These are phyloP conservation scores for Omphalotus guepiniiformis DNA, from an alignment of 768 basidiomycete species.

Conservation along the genomic window DNA sequence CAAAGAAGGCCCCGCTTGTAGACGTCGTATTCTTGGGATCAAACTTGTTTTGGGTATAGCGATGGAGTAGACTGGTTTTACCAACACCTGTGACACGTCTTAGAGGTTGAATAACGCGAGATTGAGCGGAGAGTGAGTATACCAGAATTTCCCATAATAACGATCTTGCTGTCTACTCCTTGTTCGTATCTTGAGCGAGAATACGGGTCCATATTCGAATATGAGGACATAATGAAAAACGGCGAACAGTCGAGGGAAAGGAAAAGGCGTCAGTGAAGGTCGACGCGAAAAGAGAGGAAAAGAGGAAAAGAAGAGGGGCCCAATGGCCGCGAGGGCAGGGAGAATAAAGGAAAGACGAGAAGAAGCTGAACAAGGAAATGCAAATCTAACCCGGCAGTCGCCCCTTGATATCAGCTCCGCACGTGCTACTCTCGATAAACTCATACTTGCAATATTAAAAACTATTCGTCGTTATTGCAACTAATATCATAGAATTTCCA, in stretches of 20 bases:
- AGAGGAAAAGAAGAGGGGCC: slow-evolving; percentile 20
- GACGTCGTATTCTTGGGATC: slow-evolving; percentile 85
- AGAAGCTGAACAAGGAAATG: slow-evolving; percentile 4
- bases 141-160: slow-evolving; percentile 84
- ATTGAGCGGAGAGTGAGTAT: slow-evolving; percentile 14
- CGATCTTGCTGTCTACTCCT: slow-evolving; percentile 92
- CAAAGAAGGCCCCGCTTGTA: slow-evolving; percentile 91
- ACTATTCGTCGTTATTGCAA: not conserved
- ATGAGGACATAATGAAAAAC: slow-evolving; percentile 42
- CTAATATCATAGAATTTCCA: not conserved
- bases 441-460: not conserved
- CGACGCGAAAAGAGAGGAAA: not conserved
- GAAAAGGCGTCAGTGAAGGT: slow-evolving; percentile 7
- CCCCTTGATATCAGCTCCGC: no score
- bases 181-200: slow-evolving; percentile 68
- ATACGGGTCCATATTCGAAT: slow-evolving; percentile 62
- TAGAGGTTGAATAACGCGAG: slow-evolving; percentile 4
- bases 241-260: slow-evolving; percentile 8
- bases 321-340: slow-evolving; percentile 14
- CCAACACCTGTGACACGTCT: slow-evolving; percentile 61
- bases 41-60: slow-evolving; percentile 90
- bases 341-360: slow-evolving; percentile 24
- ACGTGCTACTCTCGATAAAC: slow-evolving; percentile 2
- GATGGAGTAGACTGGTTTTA: slow-evolving; percentile 86
- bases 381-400: slow-evolving; percentile 1